Base-by-base conservation (phyloP, 83 land plant species). In the Diphasiastrum complanatum region DNA sequence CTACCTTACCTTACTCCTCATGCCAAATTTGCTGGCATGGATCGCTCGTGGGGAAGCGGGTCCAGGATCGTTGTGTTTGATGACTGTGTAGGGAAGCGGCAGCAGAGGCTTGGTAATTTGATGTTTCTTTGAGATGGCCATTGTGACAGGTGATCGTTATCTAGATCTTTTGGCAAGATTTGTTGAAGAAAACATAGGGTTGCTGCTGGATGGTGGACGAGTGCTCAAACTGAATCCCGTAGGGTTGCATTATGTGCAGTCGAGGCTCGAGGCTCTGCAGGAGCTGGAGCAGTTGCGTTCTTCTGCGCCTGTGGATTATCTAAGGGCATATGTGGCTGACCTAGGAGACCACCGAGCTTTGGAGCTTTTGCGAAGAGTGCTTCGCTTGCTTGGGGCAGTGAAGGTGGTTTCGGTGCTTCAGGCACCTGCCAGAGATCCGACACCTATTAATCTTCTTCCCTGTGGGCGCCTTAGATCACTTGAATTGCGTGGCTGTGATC, bases 261-360 rank as follows among this genome's bases (percentile, higher is more conserved):
- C 98, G 40, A 71, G 95, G 61, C 76, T 92, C 29, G 96, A 88
- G 73, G 81, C 87, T 24, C 69, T 92, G 36, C 69, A 63, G 63
- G 98, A 92, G 82, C 74, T 88, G 4, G 95, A 92, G 72, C 54
- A 68, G 29, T 77, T 92, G 54, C 77, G 85, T 0, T 59, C 84
- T 19, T 95, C 80, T 0, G 96, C 98, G 0, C 98, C 98, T 0
- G 88, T 92, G 12, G 98, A 92, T 43, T 92, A 92, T 66, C 82
- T 88, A 38, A 74, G 98, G 0, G 95, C 95, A 4, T 92, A 92
- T 62, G 76, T 92, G 40, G 87, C 98, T 16, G 98, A 92, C 63
- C 75, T 92, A 33, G 91, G 98, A 12, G 96, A 92, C 57, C 96
- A 92, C 69, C 78, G 98, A 10, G 98, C 96, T 33, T 70, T 92